Evolutionary conservation across 768 basidiomycete species (phyloP).

Genomic region (Hemileccinum rubropunctum): DNA sequence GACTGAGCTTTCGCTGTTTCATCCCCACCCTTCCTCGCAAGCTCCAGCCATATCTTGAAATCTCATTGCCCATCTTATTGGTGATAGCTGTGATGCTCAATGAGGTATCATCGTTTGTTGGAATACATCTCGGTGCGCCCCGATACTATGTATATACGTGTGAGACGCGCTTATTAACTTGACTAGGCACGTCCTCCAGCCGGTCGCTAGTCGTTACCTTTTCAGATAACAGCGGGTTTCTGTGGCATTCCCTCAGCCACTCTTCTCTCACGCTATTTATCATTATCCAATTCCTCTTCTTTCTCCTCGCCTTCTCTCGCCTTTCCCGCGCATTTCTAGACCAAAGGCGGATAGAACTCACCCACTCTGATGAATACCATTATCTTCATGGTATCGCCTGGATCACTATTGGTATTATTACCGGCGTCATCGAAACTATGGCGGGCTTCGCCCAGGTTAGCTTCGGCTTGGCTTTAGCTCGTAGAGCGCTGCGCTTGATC

Average conservation of each 20-base stretch:
- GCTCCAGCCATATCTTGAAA: constrained; percentile 42
- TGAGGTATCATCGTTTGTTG: constrained; percentile 63
- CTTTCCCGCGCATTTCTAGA: constrained; percentile 48
- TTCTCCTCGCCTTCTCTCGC: constrained; percentile 58
- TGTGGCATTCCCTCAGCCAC: constrained; percentile 58
- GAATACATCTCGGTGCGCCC: constrained; percentile 53
- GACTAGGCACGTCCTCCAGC: constrained; percentile 8
- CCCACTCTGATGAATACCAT: constrained; percentile 42
- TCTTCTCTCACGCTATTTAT: constrained; percentile 59
- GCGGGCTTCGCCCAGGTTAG: constrained; percentile 57
- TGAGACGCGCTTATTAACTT: not conserved
- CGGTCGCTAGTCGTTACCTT: constrained; percentile 42
- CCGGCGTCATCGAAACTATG: constrained; percentile 64
- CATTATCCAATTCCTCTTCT: constrained; percentile 55
- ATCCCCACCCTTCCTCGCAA: constrained; percentile 50
- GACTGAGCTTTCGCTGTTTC: constrained; percentile 52
- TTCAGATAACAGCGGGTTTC: constrained; percentile 28
- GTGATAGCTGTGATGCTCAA: constrained; percentile 54
- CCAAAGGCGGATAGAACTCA: constrained; percentile 50
- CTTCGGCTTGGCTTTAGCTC: constrained; percentile 51
- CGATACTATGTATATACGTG: not conserved
- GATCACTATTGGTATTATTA: constrained; percentile 57
- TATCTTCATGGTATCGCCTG: constrained; percentile 62
- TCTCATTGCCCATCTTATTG: constrained; percentile 50
- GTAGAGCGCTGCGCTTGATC: constrained; percentile 57